phyloP scores from a whole-genome alignment of 148 eudicot genomes.

The Hydrangea macrophylla region DNA sequence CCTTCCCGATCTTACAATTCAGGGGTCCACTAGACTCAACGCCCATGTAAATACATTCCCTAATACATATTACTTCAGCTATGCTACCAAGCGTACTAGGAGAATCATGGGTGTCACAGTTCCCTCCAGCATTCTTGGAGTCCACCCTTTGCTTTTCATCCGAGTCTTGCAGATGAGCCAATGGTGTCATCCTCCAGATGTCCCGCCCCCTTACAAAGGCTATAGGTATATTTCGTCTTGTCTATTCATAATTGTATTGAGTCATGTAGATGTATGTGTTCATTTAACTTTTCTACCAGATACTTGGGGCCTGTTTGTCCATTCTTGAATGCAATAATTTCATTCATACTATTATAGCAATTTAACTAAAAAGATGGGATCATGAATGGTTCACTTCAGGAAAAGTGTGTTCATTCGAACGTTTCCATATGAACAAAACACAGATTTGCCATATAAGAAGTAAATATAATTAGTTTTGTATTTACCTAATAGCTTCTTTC shows the following conservation, averaged over 20 bases:
- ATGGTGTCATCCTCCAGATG: slow-evolving; percentile 82
- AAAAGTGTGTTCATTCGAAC: too few relatives aligned
- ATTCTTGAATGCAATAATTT: too few relatives aligned
- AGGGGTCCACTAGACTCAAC: slow-evolving; percentile 73
- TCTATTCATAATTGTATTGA: neutral
- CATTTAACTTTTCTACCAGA: neutral
- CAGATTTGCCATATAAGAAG: too few relatives aligned
- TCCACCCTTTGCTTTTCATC: slow-evolving; percentile 79
- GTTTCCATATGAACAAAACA: too few relatives aligned
- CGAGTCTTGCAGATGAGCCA: slow-evolving; percentile 89
- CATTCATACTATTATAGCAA: too few relatives aligned
- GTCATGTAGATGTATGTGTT: neutral
- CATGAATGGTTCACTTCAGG: too few relatives aligned
- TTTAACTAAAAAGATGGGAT: too few relatives aligned
- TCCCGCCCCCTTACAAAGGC: slow-evolving; percentile 81
- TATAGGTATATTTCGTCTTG: slow-evolving; percentile 50
- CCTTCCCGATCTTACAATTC: slow-evolving; percentile 81
- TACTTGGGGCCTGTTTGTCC: too few relatives aligned
- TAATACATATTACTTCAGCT: slow-evolving; percentile 85
- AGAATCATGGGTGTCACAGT: slow-evolving; percentile 55
- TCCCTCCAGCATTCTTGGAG: slow-evolving; percentile 68
- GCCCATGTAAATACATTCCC: slow-evolving; percentile 68
- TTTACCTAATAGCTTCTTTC: too few relatives aligned
- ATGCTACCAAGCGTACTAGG: slow-evolving; percentile 80
- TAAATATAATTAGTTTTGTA: too few relatives aligned